Base-by-base conservation (phyloP, 2,329 filamentous ascomycete genomes). In the Xylaria sp. region DNA sequence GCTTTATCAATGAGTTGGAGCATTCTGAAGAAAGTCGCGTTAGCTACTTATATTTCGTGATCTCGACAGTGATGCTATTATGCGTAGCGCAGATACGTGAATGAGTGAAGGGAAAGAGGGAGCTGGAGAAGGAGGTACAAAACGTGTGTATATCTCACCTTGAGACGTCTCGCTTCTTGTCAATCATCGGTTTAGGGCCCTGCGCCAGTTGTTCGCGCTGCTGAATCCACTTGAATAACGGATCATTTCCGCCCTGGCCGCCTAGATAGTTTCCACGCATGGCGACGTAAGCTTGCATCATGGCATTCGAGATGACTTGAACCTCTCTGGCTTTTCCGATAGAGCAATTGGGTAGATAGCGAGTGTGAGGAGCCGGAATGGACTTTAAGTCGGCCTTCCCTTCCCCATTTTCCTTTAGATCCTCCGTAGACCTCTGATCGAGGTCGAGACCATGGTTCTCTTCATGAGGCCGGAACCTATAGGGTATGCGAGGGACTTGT, bases 191-290 rank as follows among this genome's bases (percentile, higher is more conserved):
- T 8, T 59, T 55, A 1, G 54, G 67, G 9, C 28, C 33, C 3
- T 54, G n/a, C 6, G 51, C 56, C 13, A 69, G 25, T 23, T 69
- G 64, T 52, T 69, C 59, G 55, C 62, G 39, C 67, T 71, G 59
- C 33, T 67, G 68, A 59, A 77, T 75, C 72, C 74, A 77, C 2
- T 75, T 62, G 41, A 77, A 75, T 1, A 77, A 60, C 25, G 75
- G 76, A 55, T 76, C 75, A 9, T 66, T 39, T 5, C 57, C 54
- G 20, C 61, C 59, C 13, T 58, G 18, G 1, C 48, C 67, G 12
- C 64, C 70, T 18, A 72, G 59, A 7, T 20, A 62, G 9, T 74
- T 76, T 2, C 77, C 77, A 5, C 77, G 75, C 77, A 78, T 77
- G 13, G 67, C 58, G 1, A 74, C 43, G 28, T 78, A 78, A 12